Conservation (phyloP, 2,329 filamentous ascomycete species). For the Colletotrichum destructivum region DNA sequence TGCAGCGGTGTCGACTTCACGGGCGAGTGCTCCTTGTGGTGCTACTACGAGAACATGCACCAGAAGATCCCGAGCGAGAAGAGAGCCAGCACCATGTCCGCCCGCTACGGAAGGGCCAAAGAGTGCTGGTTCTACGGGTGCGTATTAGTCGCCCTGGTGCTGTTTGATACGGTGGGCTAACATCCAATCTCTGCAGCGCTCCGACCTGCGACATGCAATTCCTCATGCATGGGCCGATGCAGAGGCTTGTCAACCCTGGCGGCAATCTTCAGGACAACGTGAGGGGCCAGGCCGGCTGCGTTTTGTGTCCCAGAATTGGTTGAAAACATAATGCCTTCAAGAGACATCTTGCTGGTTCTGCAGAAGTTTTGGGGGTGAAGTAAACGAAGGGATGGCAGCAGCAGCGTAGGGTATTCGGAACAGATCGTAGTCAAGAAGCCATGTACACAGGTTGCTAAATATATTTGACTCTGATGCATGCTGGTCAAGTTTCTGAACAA, state of each 20-base stretch:
- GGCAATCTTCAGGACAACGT: not conserved
- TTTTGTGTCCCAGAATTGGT: not conserved
- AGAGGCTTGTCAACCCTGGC: not conserved
- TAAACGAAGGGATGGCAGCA: too few species aligned
- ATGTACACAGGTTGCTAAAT: too few species aligned
- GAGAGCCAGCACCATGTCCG: not conserved
- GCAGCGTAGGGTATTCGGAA: too few species aligned
- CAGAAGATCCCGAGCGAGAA: not conserved
- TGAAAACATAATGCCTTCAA: too few species aligned
- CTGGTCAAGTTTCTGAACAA: too few species aligned
- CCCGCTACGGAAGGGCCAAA: not conserved
- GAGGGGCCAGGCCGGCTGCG: not conserved
- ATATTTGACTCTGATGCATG: too few species aligned
- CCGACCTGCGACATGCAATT: not conserved
- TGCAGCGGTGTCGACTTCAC: not conserved
- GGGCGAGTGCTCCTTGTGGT: slow-evolving; percentile 1
- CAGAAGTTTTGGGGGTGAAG: too few species aligned
- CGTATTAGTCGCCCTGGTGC: not conserved
- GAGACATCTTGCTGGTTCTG: fast-evolving
- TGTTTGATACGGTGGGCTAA: not conserved
- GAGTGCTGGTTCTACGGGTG: slow-evolving; percentile 3
- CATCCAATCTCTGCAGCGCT: not conserved
- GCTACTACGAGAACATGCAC: not conserved
- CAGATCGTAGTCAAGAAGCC: too few species aligned
- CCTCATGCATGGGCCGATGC: not conserved